Evolutionary conservation across 1,284 basidiomycete species (phyloP), one percentile per base, ranked within the genome.

Genomic region (Ustilago cynodontis): DNA sequence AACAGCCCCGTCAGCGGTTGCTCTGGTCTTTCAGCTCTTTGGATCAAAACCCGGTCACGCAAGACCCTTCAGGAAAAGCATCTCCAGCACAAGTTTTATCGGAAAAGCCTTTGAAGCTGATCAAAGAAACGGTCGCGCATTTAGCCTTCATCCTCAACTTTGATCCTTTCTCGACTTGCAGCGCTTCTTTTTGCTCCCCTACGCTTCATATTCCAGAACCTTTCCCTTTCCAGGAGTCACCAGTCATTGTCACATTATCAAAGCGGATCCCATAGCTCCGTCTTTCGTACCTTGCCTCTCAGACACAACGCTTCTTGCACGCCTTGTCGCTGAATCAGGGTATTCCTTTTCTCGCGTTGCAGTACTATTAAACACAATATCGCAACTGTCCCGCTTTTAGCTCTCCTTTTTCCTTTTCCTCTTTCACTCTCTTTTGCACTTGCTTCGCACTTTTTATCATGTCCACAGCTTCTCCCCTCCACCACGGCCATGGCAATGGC

Each of bases 381-480:
- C 28, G 7, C 10, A n/a, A 28, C 49, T 22, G 14, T 33, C 22
- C 11, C 33, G 24, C 20, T 28, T 11, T 18, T 28, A 28, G 29
- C n/a, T 37, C n/a, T 55, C 20, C 18, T 20, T 49, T 20, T 1
- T n/a, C 6, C 9, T 37, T 45, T 45, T 33, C 43, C 16, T 29
- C 16, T 4, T 29, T 33, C 50, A 20, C 18, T 20, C 29, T 7
- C 18, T 14, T 49, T 45, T 31, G 11, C 26, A 49, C 31, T 22
- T 14, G 8, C 35, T 14, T 37, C 14, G 35, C 35, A 10, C 29
- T 52, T 41, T 26, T 20, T 54, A 65, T 33, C 53, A 77, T 77
- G 75, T 77, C 75, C 43, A 73, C 75, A 16, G 75, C 71, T 56
- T 77, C 75, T 22, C 71, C 75, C n/a, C 75, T 77, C 20, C 75